Conservation (phyloP, 129 eudicot genomes). For the Centrapalus pauciflorus region DNA sequence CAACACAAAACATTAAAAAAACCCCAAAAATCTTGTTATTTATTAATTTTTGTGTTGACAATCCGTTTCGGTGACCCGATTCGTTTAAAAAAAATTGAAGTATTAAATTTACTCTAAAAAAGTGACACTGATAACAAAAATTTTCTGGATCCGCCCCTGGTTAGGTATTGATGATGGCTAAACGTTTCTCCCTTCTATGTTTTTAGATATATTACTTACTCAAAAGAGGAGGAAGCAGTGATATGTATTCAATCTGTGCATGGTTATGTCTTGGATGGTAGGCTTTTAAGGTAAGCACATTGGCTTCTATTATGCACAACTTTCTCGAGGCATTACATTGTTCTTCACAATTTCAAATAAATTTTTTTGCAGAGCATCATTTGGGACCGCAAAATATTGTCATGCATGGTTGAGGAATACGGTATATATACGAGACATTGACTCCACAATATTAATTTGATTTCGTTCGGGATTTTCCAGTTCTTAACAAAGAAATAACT, state of each 20-base stretch:
- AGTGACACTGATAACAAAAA: no score
- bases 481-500: not conserved
- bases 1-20: no score
- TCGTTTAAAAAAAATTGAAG: no score
- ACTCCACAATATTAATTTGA: not conserved
- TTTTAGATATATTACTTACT: constrained; percentile 66
- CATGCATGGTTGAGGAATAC: constrained; percentile 84
- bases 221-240: constrained; percentile 89
- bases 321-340: not conserved
- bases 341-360: constrained; percentile 8
- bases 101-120: no score
- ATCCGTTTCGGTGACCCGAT: no score
- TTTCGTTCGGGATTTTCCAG: not conserved
- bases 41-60: no score
- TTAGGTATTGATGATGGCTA: no score
- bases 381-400: constrained; percentile 92
- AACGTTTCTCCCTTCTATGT: not conserved
- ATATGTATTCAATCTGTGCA: constrained; percentile 81
- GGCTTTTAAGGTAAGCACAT: constrained; percentile 54
- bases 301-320: not conserved
- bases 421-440: constrained; percentile 38
- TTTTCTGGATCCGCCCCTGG: no score
- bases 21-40: not conserved
- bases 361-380: constrained; percentile 64
- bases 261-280: constrained; percentile 78